Percentiles rank a stretch among this genome's conserved stretches.
These are phyloP conservation scores for Rhizopogon vinicolor DNA, from an alignment of 768 basidiomycete species.

Conservation along the genomic window DNA sequence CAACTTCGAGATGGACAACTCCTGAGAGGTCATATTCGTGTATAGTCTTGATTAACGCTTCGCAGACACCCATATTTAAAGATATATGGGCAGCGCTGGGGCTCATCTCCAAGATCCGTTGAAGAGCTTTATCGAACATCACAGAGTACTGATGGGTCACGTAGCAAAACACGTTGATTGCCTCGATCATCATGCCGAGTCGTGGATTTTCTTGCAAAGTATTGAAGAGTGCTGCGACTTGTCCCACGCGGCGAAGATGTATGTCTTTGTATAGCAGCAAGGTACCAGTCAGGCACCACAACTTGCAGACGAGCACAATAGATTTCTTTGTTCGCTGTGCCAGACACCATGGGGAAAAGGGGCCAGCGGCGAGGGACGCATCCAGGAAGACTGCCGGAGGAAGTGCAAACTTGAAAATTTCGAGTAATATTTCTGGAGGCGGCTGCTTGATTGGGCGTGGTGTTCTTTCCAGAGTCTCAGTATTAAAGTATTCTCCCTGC, in stretches of 20 bases:
- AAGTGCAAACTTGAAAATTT: constrained; percentile 19
- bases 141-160: background rate
- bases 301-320: constrained; percentile 20
- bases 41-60: background rate
- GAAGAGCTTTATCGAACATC: background rate
- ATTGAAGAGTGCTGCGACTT: constrained; percentile 15
- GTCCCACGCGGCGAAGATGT: constrained; percentile 16
- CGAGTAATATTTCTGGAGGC: constrained; percentile 20
- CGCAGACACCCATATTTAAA: background rate
- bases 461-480: background rate
- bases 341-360: constrained; percentile 18
- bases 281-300: constrained; percentile 21
- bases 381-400: constrained; percentile 20
- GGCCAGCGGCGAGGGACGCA: constrained; percentile 8
- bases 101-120: background rate
- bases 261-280: constrained; percentile 22
- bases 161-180: constrained; percentile 8
- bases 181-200: constrained; percentile 9
- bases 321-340: constrained; percentile 16
- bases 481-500: background rate
- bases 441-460: background rate
- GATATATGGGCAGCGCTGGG: background rate
- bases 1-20: background rate
- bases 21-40: background rate
- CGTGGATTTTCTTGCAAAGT: constrained; percentile 11